Evolutionary conservation across 345 rosid species (phyloP).

Genomic region (Brassica rapa): DNA sequence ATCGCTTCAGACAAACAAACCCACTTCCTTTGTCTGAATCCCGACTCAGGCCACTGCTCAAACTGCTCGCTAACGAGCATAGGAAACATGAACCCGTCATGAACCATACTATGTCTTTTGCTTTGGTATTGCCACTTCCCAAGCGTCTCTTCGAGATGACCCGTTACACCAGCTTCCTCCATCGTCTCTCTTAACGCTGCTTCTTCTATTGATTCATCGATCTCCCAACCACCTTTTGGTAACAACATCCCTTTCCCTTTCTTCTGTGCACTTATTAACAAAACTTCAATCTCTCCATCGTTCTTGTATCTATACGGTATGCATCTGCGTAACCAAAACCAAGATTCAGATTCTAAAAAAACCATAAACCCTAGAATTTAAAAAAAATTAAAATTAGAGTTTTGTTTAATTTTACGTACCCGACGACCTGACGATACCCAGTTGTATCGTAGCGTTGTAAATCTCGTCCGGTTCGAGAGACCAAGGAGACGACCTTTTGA

Average conservation of each 20-base stretch:
- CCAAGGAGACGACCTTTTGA: slow-evolving; percentile 47
- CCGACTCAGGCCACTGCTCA: slow-evolving; percentile 57
- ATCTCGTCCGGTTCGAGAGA: slow-evolving; percentile 69
- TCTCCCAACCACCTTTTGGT: slow-evolving; percentile 77
- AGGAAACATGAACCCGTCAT: slow-evolving; percentile 58
- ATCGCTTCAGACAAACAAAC: slow-evolving; percentile 51
- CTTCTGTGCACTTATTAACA: slow-evolving; percentile 59
- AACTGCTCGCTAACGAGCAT: slow-evolving; percentile 50
- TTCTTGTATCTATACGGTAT: slow-evolving; percentile 59
- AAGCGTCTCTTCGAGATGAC: slow-evolving; percentile 44
- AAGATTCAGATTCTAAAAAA: not conserved
- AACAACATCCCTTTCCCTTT: slow-evolving; percentile 56
- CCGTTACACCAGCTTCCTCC: slow-evolving; percentile 67
- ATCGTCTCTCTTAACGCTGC: slow-evolving; percentile 57
- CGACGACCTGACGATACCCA: slow-evolving; percentile 72
- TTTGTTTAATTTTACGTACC: slow-evolving; percentile 42
- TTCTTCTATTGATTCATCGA: slow-evolving; percentile 56
- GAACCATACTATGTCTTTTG: slow-evolving; percentile 51
- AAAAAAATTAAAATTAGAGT: slow-evolving; percentile 9
- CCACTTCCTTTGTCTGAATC: slow-evolving; percentile 52
- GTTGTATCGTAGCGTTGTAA: slow-evolving; percentile 58
- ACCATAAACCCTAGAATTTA: not conserved
- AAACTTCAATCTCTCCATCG: slow-evolving; percentile 53
- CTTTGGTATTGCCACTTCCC: slow-evolving; percentile 60
- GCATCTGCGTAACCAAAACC: slow-evolving; percentile 45